These are phyloP conservation scores for Ilyonectria destructans DNA, from an alignment of 2,329 filamentous ascomycete genomes.

Conservation along the genomic window DNA sequence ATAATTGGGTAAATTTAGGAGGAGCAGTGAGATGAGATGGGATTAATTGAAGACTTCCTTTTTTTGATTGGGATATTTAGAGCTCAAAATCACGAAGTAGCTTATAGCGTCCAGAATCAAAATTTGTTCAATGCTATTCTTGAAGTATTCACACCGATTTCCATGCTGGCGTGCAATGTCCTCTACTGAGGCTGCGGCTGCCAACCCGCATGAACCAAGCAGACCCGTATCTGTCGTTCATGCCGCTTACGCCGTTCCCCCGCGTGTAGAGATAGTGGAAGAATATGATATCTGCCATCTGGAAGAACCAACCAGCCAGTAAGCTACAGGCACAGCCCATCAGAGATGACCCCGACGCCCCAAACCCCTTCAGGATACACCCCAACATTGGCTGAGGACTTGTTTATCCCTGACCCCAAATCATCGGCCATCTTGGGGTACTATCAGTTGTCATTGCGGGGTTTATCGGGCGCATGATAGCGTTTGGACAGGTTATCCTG, in stretches of 20 bases:
- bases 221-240: not conserved
- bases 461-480: not conserved
- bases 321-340: not conserved
- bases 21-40: not conserved
- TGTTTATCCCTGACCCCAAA: constrained; percentile 10
- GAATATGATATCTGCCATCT: not conserved
- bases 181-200: not conserved
- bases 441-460: constrained; percentile 7
- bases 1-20: not conserved
- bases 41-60: not conserved
- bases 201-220: not conserved
- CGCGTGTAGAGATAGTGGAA: not conserved
- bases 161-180: not conserved
- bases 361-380: not conserved
- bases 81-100: not conserved
- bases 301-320: not conserved
- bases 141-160: not conserved
- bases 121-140: not conserved
- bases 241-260: not conserved
- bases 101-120: not conserved
- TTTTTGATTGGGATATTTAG: not conserved
- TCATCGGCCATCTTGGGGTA: constrained; percentile 20
- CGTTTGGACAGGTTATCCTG: constrained; percentile 13
- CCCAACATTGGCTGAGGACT: not conserved
- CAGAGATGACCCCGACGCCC: constrained; percentile 2